Percentiles rank a stretch among this genome's conserved stretches.
These are phyloP conservation scores for Schwanniomyces occidentalis DNA, from an alignment of 805 yeast species.

Conservation along the genomic window DNA sequence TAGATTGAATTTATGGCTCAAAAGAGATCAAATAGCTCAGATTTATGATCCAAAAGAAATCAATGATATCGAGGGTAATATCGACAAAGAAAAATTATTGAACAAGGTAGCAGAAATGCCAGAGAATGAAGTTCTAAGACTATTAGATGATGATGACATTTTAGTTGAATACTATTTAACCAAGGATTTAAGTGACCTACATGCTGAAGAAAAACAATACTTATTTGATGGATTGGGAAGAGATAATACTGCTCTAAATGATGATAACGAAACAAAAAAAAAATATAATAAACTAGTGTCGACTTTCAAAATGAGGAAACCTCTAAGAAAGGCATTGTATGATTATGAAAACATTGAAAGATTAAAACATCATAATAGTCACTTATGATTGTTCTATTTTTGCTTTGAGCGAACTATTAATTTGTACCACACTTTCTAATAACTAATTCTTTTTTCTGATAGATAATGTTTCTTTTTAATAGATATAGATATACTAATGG, in stretches of 20 bases:
- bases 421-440: no score
- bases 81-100: conserved; percentile 5
- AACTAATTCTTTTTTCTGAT: no score
- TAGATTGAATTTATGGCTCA: conserved; percentile 16
- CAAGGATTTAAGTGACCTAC: conserved; percentile 18
- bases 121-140: conserved; percentile 14
- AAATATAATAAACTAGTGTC: conserved; percentile 15
- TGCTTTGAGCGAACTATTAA: no score
- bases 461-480: no score
- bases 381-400: no score
- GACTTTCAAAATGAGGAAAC: conserved; percentile 17
- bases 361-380: conserved; percentile 7
- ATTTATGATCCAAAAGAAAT: conserved; percentile 10
- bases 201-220: conserved; percentile 17
- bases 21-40: conserved; percentile 10
- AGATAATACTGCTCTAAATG: conserved; percentile 10
- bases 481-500: no score
- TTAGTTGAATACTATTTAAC: conserved; percentile 21
- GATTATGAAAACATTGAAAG: conserved; percentile 20
- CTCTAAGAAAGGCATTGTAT: conserved; percentile 19
- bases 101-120: conserved; percentile 10
- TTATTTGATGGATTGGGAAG: conserved; percentile 17
- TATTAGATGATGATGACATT: conserved; percentile 18
- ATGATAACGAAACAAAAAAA: no score
- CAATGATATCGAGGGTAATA: conserved; percentile 10